A percentile compares a stretch with the other conserved stretches of the same genome.
Evolutionary conservation across 1,284 basidiomycete genomes (phyloP).

Genomic region (Trametes polyzona): DNA sequence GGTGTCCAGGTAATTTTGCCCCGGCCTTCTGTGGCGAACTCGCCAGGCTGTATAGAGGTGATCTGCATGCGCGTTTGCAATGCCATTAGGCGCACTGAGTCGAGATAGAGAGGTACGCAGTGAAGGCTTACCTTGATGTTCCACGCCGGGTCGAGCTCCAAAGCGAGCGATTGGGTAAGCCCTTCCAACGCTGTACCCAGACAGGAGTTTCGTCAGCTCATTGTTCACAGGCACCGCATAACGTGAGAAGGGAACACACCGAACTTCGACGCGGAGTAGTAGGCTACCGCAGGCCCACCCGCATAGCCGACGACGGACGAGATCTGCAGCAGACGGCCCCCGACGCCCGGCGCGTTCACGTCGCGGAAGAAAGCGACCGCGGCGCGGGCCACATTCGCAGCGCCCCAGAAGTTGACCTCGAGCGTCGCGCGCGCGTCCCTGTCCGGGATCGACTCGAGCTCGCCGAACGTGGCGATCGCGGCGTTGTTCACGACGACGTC

Average conservation of each 20-base stretch:
- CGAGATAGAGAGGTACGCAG: background rate
- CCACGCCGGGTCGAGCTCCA: constrained; percentile 44
- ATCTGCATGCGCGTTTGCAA: constrained; percentile 8
- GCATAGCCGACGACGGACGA: constrained; percentile 8
- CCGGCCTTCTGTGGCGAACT: constrained; percentile 12
- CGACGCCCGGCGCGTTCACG: constrained; percentile 27
- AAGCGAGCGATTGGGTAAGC: constrained; percentile 36
- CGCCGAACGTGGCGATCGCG: constrained; percentile 33
- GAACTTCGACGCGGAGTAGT: constrained; percentile 14
- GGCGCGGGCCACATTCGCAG: constrained; percentile 35
- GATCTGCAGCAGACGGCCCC: constrained; percentile 16
- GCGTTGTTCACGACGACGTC: constrained; percentile 53
- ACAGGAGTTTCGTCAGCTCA: too few relatives aligned
- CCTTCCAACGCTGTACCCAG: constrained; percentile 37
- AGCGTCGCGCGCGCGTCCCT: constrained; percentile 34
- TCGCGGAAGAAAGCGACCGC: constrained; percentile 44
- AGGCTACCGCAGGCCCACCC: background rate
- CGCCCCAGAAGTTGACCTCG: constrained; percentile 44
- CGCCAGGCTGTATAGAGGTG: constrained; percentile 21
- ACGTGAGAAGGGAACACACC: too few relatives aligned
- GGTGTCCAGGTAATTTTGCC: constrained; percentile 1
- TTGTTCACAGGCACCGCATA: too few relatives aligned
- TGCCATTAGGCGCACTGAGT: background rate
- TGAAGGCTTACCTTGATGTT: constrained; percentile 41
- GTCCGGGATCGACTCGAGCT: constrained; percentile 37